Base-by-base conservation (phyloP, 202 grass and related monocot genomes). In the Schoenoplectus triqueter region DNA sequence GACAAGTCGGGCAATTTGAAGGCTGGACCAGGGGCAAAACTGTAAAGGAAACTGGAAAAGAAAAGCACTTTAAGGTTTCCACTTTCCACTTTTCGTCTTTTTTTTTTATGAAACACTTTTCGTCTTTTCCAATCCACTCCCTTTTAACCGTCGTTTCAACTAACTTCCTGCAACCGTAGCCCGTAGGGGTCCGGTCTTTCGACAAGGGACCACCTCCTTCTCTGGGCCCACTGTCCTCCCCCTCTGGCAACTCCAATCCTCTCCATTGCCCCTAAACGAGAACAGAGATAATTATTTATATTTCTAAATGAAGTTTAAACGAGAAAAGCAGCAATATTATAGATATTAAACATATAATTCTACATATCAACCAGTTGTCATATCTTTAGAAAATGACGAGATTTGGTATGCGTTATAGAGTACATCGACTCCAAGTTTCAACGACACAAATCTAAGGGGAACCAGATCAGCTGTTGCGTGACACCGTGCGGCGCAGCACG, bases 61-160 rank as follows among this genome's bases (percentile, higher is more conserved):
- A 44, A 57, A 49, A 65, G 78, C 59, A 65, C 31, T 81, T 81
- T 44, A 81, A 81, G 62, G 61, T 55, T 61, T 81, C 56, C 60
- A 62, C 60, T 72, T 69, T 31, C 31, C 31, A 31, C 31, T 31
- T 31, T 31, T 31, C 31, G 31, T 31, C 31, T 31, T 31, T 31
- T 31, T 31, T 31, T 31, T 31, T 31, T 31, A 31, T 31, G 31
- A 31, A 31, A 31, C 31, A 31, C 31, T 31, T 31, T 31, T 31
- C 31, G 31, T 31, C 31, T 31, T 59, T 59, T 54, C 40, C 42
- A 17, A 62, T 62, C n/a, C 59, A 62, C 59, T 54, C 2, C 52
- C 80, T 86, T 89, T 73, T 75, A 89, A 89, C 87, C 78, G 85
- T 87, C 78, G 15, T n/a, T 56, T 80, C 84, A 74, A 49, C 85